Percentiles rank a stretch among this genome's conserved stretches.
These are phyloP conservation scores for Lodderomyces orthopsilosis DNA, from an alignment of 1,139 yeast genomes.

Conservation along the genomic window DNA sequence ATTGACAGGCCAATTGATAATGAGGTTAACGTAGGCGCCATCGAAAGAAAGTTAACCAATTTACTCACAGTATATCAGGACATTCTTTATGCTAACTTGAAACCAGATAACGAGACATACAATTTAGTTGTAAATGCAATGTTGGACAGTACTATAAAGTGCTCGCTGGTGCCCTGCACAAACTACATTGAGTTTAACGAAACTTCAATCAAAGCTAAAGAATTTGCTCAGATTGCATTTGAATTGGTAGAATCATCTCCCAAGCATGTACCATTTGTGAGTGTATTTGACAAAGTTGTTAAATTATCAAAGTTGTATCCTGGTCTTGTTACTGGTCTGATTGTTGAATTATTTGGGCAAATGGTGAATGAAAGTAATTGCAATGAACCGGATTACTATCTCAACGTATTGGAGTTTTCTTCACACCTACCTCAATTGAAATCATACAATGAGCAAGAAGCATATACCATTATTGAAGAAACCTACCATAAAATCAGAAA, in stretches of 20 bases:
- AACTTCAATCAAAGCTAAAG: conserved; percentile 48
- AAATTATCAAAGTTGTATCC: conserved; percentile 28
- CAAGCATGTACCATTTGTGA: conserved; percentile 26
- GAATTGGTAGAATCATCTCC: conserved; percentile 54
- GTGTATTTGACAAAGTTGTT: conserved; percentile 28
- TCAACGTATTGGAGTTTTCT: conserved; percentile 1
- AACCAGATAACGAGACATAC: conserved; percentile 56
- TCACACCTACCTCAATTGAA: conserved; percentile 12
- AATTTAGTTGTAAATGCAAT: conserved; percentile 50
- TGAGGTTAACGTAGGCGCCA: conserved; percentile 22
- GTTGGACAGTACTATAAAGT: conserved; percentile 45
- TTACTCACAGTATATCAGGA: conserved; percentile 68
- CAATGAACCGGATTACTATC: not conserved
- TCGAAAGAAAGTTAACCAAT: conserved; percentile 49
- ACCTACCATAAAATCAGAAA: conserved; percentile 25
- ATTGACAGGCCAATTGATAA: conserved; percentile 27
- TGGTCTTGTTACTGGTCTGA: conserved; percentile 21
- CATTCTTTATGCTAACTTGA: conserved; percentile 42
- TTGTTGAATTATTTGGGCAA: conserved; percentile 15
- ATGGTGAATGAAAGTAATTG: not conserved
- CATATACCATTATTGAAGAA: conserved; percentile 28
- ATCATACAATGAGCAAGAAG: conserved; percentile 17
- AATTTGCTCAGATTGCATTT: conserved; percentile 61
- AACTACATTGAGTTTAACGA: conserved; percentile 22
- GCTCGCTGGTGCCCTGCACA: conserved; percentile 13